Evolutionary conservation across 2,329 filamentous ascomycete genomes (phyloP), one percentile per base, ranked within the genome.

Genomic region (Zelopaecilomyces penicillatus): DNA sequence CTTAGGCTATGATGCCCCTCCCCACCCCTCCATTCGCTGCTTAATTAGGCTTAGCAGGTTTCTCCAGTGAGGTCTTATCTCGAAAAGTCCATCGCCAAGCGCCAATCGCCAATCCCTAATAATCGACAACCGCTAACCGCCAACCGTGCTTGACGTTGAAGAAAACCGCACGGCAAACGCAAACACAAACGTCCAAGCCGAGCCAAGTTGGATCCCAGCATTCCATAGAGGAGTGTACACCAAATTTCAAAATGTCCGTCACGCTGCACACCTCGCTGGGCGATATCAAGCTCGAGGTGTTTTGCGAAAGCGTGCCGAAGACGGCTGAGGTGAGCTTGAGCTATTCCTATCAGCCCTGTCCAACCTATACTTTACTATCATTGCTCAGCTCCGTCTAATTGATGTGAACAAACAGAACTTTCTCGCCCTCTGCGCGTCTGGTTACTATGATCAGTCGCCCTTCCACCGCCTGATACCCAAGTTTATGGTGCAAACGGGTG

Each of bases 271-370:
- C 93, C 41, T 87, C 82, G 41, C 76, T 85, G 43, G 93, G 93
- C 61, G 84, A 93, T 66, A 76, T 98, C 62, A 98, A 97, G 70
- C 79, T 97, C 57, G 93, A 97, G 66, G 74, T 98, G 54, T 97
- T 96, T 70, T 97, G 91, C 71, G 88, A 96, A 64, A 83, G 86
- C 55, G 88, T 95, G 30, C 93, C 93, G 50, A 90, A 91, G 65
- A 95, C 93, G 0, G 85, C 89, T 51, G 87, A 95, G 69, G 84
- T 84, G 69, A 45, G 68, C 19, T 19, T 19, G 19, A 19, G 19
- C 19, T 19, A 19, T 55, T 10, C 10, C 28, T 27, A 12, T 12
- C 34, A 35, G 33, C 5, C n/a, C 36, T 12, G 2, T 5, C 36
- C 11, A 5, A 19, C 33, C 26, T 10, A 8, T 5, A 19, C 8